Base-by-base conservation (phyloP, 2,329 filamentous ascomycete genomes). In the Alternaria dauci region DNA sequence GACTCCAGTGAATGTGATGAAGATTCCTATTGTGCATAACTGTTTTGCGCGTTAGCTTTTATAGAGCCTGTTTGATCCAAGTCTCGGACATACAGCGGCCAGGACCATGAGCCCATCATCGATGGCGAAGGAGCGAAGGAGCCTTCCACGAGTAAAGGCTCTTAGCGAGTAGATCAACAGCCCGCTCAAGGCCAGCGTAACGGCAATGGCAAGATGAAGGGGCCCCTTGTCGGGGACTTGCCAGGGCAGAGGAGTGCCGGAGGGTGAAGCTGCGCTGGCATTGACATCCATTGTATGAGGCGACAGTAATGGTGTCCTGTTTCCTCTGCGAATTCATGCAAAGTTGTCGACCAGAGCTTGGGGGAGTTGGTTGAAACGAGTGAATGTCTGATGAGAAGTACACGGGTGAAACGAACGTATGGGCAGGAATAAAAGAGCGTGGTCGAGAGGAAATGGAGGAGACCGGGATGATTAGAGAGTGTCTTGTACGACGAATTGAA, bases 51-150 rank as follows among this genome's bases (percentile, higher is more conserved):
- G 20, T 59, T 16, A 59, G 58, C 20, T 9, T 1, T 20, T 14
- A 18, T 14, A 26, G 12, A 39, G 4, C 39, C 23, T n/a, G 25
- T 8, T 8, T 11, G 5, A 4, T 3, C 39, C 55, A 58, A 18
- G 48, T 51, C 14, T 41, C 48, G 8, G 65, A 38, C 30, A 58
- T 62, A 83, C 76, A 68, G 75, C 74, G 5, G 82, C 79, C 5
- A 71, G 62, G 1, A 80, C 38, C 58, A 84, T 82, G 4, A 81
- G 60, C 58, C 76, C 80, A 67, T 85, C 84, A 76, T 87, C 85
- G 58, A 79, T 71, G n/a, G 81, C 82, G 48, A 82, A 76, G 52
- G 79, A 82, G 28, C 78, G 81, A 52, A 85, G 79, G 69, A 85
- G 78, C 52, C 73, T 74, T 44, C 59, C 72, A 65, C 83, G 80